These are phyloP conservation scores for Sordariomycetes sp. DNA, from an alignment of 2,329 filamentous ascomycete species.

Conservation along the genomic window DNA sequence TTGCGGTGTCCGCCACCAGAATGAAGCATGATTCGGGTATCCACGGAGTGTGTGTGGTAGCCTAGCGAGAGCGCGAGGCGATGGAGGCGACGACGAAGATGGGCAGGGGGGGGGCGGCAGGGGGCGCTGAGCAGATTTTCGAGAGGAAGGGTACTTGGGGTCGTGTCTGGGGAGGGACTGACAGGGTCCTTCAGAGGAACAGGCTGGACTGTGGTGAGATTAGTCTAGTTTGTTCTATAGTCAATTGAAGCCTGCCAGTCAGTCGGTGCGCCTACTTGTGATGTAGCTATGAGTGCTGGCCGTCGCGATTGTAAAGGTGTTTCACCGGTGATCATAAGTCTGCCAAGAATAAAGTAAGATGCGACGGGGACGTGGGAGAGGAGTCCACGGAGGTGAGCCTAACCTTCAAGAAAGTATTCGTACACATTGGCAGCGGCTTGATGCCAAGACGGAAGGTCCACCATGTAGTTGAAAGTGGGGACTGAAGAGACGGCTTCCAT, in stretches of 20 bases:
- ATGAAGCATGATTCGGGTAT: not conserved
- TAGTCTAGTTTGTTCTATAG: not conserved
- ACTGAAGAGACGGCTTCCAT: too few species aligned
- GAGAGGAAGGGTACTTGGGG: not conserved
- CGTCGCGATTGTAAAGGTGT: not conserved
- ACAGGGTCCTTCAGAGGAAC: not conserved
- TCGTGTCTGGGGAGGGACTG: not conserved
- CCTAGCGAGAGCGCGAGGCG: not conserved
- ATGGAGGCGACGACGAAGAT: not conserved
- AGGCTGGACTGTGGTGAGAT: not conserved
- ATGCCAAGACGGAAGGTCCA: too few species aligned
- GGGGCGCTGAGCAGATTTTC: not conserved
- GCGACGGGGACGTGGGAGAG: too few species aligned
- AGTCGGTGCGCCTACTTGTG: not conserved
- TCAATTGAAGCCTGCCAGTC: not conserved
- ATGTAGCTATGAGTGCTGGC: not conserved
- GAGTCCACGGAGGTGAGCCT: too few species aligned
- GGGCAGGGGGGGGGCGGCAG: not conserved
- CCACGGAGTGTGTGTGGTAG: not conserved
- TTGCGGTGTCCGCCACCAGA: not conserved
- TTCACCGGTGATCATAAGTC: too few species aligned
- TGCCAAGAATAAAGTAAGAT: too few species aligned
- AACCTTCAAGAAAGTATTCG: too few species aligned
- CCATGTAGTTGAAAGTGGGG: too few species aligned
- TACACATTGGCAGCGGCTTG: too few species aligned